phyloP scores from a whole-genome alignment of 164 flowering plant genomes.

The Santalum album region DNA sequence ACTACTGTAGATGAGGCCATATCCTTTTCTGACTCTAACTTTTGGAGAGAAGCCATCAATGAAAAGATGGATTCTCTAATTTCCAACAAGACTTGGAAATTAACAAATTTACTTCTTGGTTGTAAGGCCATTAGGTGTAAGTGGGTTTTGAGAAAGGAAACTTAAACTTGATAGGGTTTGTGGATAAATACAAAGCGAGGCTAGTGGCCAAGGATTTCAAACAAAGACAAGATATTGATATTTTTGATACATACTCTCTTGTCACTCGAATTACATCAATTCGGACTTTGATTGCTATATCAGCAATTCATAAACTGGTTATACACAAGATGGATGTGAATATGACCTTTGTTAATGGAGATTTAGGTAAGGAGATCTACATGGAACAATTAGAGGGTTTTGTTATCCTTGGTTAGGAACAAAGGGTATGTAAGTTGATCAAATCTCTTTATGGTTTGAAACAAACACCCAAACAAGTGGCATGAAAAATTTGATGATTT shows the following conservation, averaged over 20 bases:
- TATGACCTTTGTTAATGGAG: not conserved
- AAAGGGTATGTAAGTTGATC: not conserved
- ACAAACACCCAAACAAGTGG: constrained; percentile 2
- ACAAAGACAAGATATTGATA: not conserved
- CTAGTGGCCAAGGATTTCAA: not conserved
- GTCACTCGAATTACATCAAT: not conserved
- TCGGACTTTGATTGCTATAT: not conserved
- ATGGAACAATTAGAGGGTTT: not conserved
- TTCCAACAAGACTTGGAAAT: too few species aligned
- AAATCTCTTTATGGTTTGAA: not conserved
- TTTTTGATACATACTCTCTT: not conserved
- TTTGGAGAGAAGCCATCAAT: too few species aligned
- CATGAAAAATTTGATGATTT: constrained; percentile 9
- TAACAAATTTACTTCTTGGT: too few species aligned
- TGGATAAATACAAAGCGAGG: not conserved
- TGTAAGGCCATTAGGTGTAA: not conserved
- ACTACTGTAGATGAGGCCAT: too few species aligned
- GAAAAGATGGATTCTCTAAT: too few species aligned
- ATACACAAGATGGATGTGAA: not conserved
- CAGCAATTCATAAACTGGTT: not conserved
- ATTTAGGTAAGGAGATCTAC: not conserved
- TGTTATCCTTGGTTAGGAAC: not conserved
- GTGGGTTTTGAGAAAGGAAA: not conserved
- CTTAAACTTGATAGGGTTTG: not conserved
- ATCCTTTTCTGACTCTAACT: too few species aligned